Conservation (phyloP, 169 alveolate genomes). For the Theileria orientalis region DNA sequence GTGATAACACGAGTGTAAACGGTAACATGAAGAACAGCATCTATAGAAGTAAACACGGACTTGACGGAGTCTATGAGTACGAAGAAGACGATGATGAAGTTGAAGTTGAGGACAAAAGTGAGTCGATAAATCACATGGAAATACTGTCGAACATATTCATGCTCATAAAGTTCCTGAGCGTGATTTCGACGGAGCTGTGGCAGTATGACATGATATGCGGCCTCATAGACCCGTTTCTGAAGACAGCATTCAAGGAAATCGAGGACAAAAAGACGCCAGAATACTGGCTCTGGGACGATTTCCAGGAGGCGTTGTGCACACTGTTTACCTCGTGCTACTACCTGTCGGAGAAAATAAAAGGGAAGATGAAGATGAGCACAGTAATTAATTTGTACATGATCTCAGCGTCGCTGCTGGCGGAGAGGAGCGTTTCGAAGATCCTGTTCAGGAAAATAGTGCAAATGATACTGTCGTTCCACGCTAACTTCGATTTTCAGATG, state of each 20-base stretch:
- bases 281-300: slow-evolving; percentile 5
- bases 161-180: neutral
- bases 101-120: neutral
- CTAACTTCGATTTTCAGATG: neutral
- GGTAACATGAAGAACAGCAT: neutral
- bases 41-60: neutral
- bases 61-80: neutral
- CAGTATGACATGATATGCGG: neutral
- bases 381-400: neutral
- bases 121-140: neutral
- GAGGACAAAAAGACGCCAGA: neutral
- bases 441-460: slow-evolving; percentile 5
- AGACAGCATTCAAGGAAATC: neutral
- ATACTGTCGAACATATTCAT: neutral
- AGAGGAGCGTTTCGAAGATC: neutral
- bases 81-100: no score
- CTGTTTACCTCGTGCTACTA: neutral
- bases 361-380: neutral
- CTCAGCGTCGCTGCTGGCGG: neutral
- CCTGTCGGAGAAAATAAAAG: neutral
- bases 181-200: neutral
- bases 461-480: neutral
- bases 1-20: no score
- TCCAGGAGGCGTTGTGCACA: neutral
- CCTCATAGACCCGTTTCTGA: neutral